phyloP scores from a whole-genome alignment of 257 asterid genomes.

The Solanum ossicruentum region DNA sequence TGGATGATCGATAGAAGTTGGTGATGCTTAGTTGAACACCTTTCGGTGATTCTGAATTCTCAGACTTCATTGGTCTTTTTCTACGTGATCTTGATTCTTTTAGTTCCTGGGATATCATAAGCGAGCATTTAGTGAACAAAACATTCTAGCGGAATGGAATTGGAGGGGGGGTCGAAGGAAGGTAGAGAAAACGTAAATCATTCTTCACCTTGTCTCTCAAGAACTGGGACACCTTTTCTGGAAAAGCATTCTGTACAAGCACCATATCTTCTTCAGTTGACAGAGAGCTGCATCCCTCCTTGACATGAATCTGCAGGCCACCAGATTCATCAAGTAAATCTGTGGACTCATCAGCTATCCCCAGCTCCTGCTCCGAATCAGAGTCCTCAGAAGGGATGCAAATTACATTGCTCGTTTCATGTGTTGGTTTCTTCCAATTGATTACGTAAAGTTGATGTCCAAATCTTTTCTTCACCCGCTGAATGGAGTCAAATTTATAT shows the following conservation, averaged over 20 bases:
- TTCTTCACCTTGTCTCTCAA: constrained; percentile 51
- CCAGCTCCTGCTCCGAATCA: constrained; percentile 16
- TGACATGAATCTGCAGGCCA: constrained; percentile 32
- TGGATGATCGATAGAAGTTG: constrained; percentile 67
- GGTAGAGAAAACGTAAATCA: neutral
- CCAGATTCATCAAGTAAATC: constrained; percentile 46
- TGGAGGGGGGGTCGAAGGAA: neutral
- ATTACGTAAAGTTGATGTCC: constrained; percentile 61
- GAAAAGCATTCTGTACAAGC: constrained; percentile 68
- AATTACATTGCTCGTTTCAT: constrained; percentile 11
- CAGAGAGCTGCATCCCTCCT: constrained; percentile 42
- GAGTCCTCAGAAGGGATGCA: constrained; percentile 24
- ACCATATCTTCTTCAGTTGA: constrained; percentile 78
- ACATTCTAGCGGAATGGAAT: neutral
- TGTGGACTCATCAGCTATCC: constrained; percentile 34
- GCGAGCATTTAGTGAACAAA: neutral
- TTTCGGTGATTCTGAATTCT: constrained; percentile 28
- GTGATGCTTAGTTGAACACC: constrained; percentile 60
- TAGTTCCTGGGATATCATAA: constrained; percentile 39
- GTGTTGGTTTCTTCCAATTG: constrained; percentile 58
- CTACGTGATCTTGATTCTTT: constrained; percentile 44
- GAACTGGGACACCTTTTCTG: constrained; percentile 44
- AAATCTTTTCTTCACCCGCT: constrained; percentile 59
- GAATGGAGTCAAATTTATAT: constrained; percentile 65
- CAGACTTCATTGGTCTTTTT: constrained; percentile 22